Base-by-base conservation (phyloP, 148 eudicot genomes). In the Vaccinium darrowii region DNA sequence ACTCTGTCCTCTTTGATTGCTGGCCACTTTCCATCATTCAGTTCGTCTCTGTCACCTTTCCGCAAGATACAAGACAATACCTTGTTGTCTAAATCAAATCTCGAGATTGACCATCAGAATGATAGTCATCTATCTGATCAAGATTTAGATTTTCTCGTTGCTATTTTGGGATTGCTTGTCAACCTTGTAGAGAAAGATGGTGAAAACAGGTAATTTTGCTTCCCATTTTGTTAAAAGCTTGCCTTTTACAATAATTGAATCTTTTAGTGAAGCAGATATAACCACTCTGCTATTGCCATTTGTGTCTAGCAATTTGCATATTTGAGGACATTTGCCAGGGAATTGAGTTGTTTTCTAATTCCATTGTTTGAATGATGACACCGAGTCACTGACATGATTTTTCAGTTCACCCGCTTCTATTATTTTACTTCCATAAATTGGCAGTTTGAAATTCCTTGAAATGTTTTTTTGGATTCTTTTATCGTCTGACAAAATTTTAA, bases 181-280 rank as follows among this genome's bases (percentile, higher is more conserved):
- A 96, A 94, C 88, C 80, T 96, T 90, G 95, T 96, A 11, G 99
- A 94, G 93, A 96, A 96, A 88, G 95, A 96, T 86, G 90, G 91
- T 16, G 77, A 85, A 36, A 96, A 96, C 91, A 94, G 98, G 98
- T 92, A 80, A 76, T 86, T 57, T 77, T 53, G 16, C 81, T 83
- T 73, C 23, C 15, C 12, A 4, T 71, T 4, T 47, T 51, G 36
- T 16, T 54, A 33, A 30, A 49, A 52, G 30, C 33, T n/a, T 54
- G 43, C 19, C 33, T 74, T 83, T 57, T 82, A 7, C 52, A 71
- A 5, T n/a, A 15, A 33, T 60, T 23, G 47, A 81, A 58, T 30
- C 53, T 58, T 49, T 80, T 80, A 19, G 23, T 39, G 25, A 47
- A 50, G 71, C 36, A 81, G 60, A 47, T 39, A 82, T 27, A 19